These are phyloP conservation scores for Vickermania spadyakhi DNA, from an alignment of 208 protist species.

Conservation along the genomic window DNA sequence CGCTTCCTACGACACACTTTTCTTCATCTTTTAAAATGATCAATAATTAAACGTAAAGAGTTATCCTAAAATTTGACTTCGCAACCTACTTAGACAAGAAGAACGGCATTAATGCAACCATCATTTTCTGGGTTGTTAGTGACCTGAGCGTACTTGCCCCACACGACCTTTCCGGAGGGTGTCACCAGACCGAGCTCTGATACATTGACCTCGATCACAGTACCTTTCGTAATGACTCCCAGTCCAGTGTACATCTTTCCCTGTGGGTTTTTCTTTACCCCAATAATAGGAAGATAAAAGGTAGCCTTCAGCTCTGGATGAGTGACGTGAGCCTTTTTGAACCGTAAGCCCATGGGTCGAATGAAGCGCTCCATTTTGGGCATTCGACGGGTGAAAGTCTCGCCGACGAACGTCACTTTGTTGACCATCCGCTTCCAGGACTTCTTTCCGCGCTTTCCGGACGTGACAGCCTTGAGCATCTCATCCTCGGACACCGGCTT, in stretches of 20 bases:
- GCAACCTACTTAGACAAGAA: constrained; percentile 98
- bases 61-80: too few species aligned
- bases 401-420: constrained; percentile 99
- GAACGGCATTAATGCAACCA: constrained; percentile 99
- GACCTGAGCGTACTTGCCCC: constrained; percentile 99
- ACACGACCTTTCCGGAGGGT: constrained; percentile 98
- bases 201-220: constrained; percentile 99
- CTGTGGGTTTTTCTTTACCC: constrained; percentile 99
- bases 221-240: constrained; percentile 99
- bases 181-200: constrained; percentile 99
- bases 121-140: constrained; percentile 99
- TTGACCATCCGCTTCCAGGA: constrained; percentile 99
- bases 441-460: constrained; percentile 95
- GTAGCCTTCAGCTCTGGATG: constrained; percentile 99
- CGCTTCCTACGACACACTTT: too few species aligned
- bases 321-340: constrained; percentile 99
- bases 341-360: constrained; percentile 97
- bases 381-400: constrained; percentile 99
- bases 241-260: constrained; percentile 98
- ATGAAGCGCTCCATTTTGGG: constrained; percentile 99
- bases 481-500: constrained; percentile 98
- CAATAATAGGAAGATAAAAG: constrained; percentile 99
- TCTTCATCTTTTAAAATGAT: too few species aligned
- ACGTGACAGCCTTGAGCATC: constrained; percentile 98
- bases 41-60: too few species aligned